Percentiles rank a stretch among this genome's conserved stretches.
Conservation (phyloP, 1,284 basidiomycete species). For the Melampsora americana region DNA sequence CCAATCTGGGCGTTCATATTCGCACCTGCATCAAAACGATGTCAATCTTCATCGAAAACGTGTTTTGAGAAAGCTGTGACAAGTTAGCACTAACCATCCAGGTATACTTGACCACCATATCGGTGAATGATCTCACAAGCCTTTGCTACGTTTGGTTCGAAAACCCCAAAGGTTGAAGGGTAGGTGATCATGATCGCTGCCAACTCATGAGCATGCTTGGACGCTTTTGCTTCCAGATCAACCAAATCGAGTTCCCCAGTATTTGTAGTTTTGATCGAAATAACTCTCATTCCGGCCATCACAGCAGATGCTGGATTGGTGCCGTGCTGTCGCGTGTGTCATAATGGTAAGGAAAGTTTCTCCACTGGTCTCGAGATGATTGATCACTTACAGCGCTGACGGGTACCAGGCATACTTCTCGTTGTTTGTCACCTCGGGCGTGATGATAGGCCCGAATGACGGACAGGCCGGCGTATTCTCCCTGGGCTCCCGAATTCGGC, state of each 20-base stretch:
- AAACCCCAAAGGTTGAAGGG: conserved; percentile 94
- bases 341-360: conserved; percentile 51
- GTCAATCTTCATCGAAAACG: background rate
- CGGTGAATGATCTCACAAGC: conserved; percentile 92
- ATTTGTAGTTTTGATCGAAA: conserved; percentile 79
- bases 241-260: conserved; percentile 86
- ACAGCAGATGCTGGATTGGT: conserved; percentile 66
- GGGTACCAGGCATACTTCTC: conserved; percentile 91
- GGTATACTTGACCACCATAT: conserved; percentile 93
- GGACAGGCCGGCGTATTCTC: conserved; percentile 89
- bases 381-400: conserved; percentile 65
- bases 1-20: conserved; percentile 96
- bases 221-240: conserved; percentile 81
- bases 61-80: background rate
- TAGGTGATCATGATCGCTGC: conserved; percentile 98
- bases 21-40: conserved; percentile 60
- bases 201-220: conserved; percentile 82
- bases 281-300: conserved; percentile 95
- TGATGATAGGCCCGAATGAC: conserved; percentile 93
- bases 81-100: conserved; percentile 66
- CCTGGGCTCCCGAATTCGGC: conserved; percentile 93
- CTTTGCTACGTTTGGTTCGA: conserved; percentile 82
- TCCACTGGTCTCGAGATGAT: conserved; percentile 91
- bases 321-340: conserved; percentile 31
- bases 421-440: conserved; percentile 75